Evolutionary conservation across 2,329 filamentous ascomycete species (phyloP).

Genomic region (Aspergillus novofumigatus): DNA sequence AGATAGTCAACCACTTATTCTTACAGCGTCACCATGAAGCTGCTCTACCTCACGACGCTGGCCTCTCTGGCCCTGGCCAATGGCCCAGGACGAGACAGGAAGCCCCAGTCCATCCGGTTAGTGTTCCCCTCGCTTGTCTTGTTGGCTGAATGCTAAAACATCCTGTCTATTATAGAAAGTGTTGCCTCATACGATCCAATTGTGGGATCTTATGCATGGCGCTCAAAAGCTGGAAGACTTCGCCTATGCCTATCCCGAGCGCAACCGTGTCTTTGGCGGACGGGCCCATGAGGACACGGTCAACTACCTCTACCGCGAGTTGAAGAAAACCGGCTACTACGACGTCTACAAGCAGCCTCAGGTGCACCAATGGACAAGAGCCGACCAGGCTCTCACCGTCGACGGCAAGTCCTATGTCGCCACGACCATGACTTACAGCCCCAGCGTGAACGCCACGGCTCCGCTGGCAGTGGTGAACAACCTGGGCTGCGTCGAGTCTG

Average conservation of each 20-base stretch:
- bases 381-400: constrained; percentile 57
- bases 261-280: constrained; percentile 28
- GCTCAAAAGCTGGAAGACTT: constrained; percentile 51
- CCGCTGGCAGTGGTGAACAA: constrained; percentile 57
- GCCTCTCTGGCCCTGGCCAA: constrained; percentile 7
- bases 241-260: constrained; percentile 25
- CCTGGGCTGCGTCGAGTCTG: constrained; percentile 59
- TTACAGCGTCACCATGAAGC: constrained; percentile 8
- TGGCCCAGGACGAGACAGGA: not conserved
- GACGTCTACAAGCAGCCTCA: constrained; percentile 54
- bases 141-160: not conserved
- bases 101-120: constrained; percentile 9
- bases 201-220: constrained; percentile 54
- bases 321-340: constrained; percentile 42
- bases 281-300: constrained; percentile 61
- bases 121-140: not conserved
- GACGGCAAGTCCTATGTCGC: constrained; percentile 51
- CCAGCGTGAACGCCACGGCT: constrained; percentile 33
- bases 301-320: constrained; percentile 56
- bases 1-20: not conserved
- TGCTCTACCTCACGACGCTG: constrained; percentile 5
- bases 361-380: constrained; percentile 55
- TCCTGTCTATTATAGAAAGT: constrained; percentile 10
- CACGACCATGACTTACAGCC: constrained; percentile 61
- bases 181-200: constrained; percentile 42